A percentile compares a stretch with the other conserved stretches of the same genome.
Conservation (phyloP, 139 green algal species). For the Haematococcus lacustris region DNA sequence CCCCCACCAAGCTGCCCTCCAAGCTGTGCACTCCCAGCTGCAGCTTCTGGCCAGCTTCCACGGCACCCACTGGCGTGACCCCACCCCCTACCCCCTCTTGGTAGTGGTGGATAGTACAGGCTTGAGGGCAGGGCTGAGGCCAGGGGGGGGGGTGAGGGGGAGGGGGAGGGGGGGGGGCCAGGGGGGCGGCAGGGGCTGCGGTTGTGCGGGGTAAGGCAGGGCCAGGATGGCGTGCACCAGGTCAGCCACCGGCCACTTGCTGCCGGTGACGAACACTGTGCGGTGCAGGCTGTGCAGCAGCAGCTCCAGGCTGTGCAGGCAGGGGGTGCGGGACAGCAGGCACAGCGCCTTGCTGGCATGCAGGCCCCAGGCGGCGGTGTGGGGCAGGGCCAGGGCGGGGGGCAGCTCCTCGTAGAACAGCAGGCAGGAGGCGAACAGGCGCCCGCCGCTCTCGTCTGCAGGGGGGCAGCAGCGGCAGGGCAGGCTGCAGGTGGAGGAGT, state of each 20-base stretch:
- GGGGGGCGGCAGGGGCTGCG: slow-evolving; percentile 4
- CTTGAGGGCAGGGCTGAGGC: too few species aligned
- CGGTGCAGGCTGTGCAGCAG: slow-evolving; percentile 25
- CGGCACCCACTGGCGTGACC: too few species aligned
- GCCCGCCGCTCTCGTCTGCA: slow-evolving; percentile 34
- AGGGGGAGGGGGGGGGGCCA: too few species aligned
- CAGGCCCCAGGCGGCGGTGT: slow-evolving; percentile 18
- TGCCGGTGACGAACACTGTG: slow-evolving; percentile 20
- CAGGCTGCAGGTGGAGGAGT: too few species aligned
- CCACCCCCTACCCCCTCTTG: too few species aligned
- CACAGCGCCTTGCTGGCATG: slow-evolving; percentile 22
- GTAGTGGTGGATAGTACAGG: too few species aligned
- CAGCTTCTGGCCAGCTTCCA: too few species aligned
- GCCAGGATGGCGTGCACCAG: too few species aligned
- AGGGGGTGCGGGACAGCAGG: slow-evolving; percentile 29
- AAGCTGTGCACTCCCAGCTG: too few species aligned
- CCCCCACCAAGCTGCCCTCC: neutral
- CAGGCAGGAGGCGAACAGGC: slow-evolving; percentile 33
- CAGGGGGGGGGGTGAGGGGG: too few species aligned
- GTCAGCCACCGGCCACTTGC: slow-evolving; percentile 16
- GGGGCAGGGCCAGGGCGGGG: neutral
- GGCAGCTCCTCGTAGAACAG: slow-evolving; percentile 27
- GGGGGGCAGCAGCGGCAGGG: too few species aligned
- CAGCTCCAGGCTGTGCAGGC: slow-evolving; percentile 25
- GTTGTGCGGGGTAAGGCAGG: slow-evolving; percentile 16